Percentiles rank a stretch among this genome's conserved stretches.
These are phyloP conservation scores for Aspergillus fumigatiaffinis DNA, from an alignment of 2,329 filamentous ascomycete species.

Conservation along the genomic window DNA sequence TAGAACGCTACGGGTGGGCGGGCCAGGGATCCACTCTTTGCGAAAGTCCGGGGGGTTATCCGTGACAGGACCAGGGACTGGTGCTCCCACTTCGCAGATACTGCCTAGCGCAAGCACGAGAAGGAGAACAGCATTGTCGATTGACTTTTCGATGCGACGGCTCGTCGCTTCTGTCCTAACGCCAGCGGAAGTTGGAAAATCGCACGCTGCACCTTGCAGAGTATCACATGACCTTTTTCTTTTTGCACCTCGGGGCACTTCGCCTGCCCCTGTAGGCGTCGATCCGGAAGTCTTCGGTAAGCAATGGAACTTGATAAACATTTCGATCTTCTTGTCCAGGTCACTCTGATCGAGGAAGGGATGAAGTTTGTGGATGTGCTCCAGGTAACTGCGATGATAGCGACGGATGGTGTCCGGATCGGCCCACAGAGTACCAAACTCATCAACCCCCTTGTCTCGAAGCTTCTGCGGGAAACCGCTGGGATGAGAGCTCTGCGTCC, in stretches of 20 bases:
- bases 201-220: slow-evolving; percentile 21
- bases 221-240: slow-evolving; percentile 37
- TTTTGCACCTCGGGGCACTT: slow-evolving; percentile 30
- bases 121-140: slow-evolving; percentile 77
- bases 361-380: slow-evolving; percentile 60
- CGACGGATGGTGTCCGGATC: slow-evolving; percentile 48
- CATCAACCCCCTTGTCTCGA: slow-evolving; percentile 48
- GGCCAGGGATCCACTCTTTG: slow-evolving; percentile 25
- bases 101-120: slow-evolving; percentile 82
- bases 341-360: slow-evolving; percentile 57
- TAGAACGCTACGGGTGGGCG: slow-evolving; percentile 19
- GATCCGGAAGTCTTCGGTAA: slow-evolving; percentile 15
- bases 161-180: slow-evolving; percentile 8
- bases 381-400: slow-evolving; percentile 54
- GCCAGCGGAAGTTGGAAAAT: slow-evolving; percentile 18
- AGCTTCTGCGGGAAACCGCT: slow-evolving; percentile 25
- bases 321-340: slow-evolving; percentile 50
- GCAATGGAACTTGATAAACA: slow-evolving; percentile 50
- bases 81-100: slow-evolving; percentile 58
- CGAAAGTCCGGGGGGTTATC: slow-evolving; percentile 24
- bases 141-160: slow-evolving; percentile 52
- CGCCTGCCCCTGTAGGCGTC: slow-evolving; percentile 13
- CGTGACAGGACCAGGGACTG: slow-evolving; percentile 55
- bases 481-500: slow-evolving; percentile 44
- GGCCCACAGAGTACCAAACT: slow-evolving; percentile 50